Evolutionary conservation across 2,329 filamentous ascomycete species (phyloP), one percentile per base, ranked within the genome.

Genomic region (Curvularia spicifera): DNA sequence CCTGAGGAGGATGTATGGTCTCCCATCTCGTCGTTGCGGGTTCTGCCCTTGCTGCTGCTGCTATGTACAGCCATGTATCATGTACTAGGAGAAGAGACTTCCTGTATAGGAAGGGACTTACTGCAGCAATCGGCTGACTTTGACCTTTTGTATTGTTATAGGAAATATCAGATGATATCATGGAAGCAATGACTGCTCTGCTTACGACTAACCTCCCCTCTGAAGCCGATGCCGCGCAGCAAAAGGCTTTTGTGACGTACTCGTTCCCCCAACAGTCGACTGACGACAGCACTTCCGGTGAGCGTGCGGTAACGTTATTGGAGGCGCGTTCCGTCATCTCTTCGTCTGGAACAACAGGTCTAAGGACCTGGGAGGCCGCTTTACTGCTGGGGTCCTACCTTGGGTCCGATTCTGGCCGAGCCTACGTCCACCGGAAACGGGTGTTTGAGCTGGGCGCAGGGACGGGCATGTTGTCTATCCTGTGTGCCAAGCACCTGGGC

Each of bases 1-100:
- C 93, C 92, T 77, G 91, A 97, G 67, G 83, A 91, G 82, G 87
- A 96, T 89, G 93, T 96, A 89, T 81, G 90, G 81, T 51, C 58
- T 67, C 60, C 72, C 75, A 53, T 73, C 61, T 67, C 61, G 53
- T 69, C 56, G 50, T 50, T 31, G 45, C 55, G 28, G 49, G 53
- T 60, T 56, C 63, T 43, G 57, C 8, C 31, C 5, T 39, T 31
- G 31, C 31, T 22, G 13, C 28, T 31, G 26, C 8, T 28, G 26
- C 31, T 26, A 15, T 51, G 37, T 49, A 28, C 46, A 48, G 29
- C 45, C 51, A 50, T 39, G 33, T 28, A 29, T 47, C 31, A 37
- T n/a, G 33, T 40, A 33, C 26, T 26, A 43, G 29, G 45, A 43
- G 29, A 50, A 42, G 45, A 47, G 22, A n/a, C 35, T 50, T 39